These are phyloP conservation scores for Colletotrichum viniferum DNA, from an alignment of 2,329 filamentous ascomycete species.

Conservation along the genomic window DNA sequence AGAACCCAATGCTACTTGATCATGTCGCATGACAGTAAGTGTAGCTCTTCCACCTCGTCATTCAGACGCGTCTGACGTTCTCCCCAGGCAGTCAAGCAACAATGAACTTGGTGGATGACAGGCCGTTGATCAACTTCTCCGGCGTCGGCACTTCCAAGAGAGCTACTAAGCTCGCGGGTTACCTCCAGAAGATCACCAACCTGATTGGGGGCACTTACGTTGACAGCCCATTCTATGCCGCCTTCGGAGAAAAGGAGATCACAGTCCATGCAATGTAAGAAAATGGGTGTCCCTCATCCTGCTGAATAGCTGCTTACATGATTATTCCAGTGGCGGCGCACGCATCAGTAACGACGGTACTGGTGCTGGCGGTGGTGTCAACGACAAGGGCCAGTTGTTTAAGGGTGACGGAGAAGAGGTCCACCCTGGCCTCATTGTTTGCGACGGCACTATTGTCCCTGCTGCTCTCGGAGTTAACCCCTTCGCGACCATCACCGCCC, in stretches of 20 bases:
- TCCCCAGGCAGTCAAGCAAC: constrained; percentile 57
- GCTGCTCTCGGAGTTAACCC: constrained; percentile 69
- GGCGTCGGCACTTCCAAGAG: constrained; percentile 62
- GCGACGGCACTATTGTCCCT: constrained; percentile 66
- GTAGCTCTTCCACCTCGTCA: background rate
- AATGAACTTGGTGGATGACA: constrained; percentile 62
- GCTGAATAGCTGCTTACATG: background rate
- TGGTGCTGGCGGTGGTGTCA: constrained; percentile 60
- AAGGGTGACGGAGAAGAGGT: constrained; percentile 53
- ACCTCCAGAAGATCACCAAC: constrained; percentile 59
- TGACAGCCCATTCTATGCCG: constrained; percentile 59
- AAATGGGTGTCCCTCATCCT: fast-evolving
- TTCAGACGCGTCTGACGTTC: background rate
- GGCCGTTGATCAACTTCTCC: constrained; percentile 62
- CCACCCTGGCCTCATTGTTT: constrained; percentile 63
- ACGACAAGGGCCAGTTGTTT: constrained; percentile 66
- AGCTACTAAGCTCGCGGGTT: constrained; percentile 54
- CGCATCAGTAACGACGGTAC: constrained; percentile 65
- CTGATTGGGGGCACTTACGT: constrained; percentile 65
- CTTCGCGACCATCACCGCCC: constrained; percentile 70
- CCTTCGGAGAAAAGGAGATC: constrained; percentile 60
- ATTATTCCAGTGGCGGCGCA: constrained; percentile 52
- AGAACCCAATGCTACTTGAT: constrained; percentile 68
- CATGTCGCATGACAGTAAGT: constrained; percentile 66
- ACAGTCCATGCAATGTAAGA: constrained; percentile 68